Evolutionary conservation across 1,139 yeast species (phyloP).

Genomic region (Hansenula sp.): DNA sequence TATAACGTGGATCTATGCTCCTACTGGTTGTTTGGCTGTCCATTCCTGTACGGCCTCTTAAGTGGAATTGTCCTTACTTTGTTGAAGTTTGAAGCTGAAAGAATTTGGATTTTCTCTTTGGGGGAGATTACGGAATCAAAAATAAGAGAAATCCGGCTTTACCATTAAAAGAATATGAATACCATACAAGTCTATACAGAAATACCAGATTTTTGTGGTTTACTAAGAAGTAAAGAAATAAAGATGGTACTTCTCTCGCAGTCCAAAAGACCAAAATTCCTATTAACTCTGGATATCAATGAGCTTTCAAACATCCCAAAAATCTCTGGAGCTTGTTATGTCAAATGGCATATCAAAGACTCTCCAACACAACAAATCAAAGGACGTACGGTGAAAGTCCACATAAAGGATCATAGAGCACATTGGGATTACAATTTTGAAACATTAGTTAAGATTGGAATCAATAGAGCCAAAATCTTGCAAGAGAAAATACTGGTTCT

Average conservation of each 20-base stretch:
- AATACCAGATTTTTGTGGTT: too few species aligned
- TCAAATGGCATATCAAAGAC: constrained; percentile 55
- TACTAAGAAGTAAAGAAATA: too few species aligned
- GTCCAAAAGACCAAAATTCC: constrained; percentile 44
- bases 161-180: not conserved
- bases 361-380: constrained; percentile 36
- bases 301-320: constrained; percentile 84
- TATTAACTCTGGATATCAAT: constrained; percentile 53
- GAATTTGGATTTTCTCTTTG: not conserved
- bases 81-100: not conserved
- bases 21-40: too few species aligned
- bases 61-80: too few species aligned
- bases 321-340: constrained; percentile 62
- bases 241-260: not conserved
- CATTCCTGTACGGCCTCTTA: too few species aligned
- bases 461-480: constrained; percentile 31
- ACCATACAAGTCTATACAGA: too few species aligned
- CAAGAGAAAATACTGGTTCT: constrained; percentile 32
- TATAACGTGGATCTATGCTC: too few species aligned
- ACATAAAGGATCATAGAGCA: constrained; percentile 46
- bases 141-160: not conserved
- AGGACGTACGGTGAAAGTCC: constrained; percentile 40
- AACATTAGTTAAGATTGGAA: constrained; percentile 36
- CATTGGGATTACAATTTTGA: constrained; percentile 40
- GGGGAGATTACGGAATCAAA: not conserved